phyloP scores from a whole-genome alignment of 495 filamentous ascomycete species.

The Penicillium cosmopolitanum region DNA sequence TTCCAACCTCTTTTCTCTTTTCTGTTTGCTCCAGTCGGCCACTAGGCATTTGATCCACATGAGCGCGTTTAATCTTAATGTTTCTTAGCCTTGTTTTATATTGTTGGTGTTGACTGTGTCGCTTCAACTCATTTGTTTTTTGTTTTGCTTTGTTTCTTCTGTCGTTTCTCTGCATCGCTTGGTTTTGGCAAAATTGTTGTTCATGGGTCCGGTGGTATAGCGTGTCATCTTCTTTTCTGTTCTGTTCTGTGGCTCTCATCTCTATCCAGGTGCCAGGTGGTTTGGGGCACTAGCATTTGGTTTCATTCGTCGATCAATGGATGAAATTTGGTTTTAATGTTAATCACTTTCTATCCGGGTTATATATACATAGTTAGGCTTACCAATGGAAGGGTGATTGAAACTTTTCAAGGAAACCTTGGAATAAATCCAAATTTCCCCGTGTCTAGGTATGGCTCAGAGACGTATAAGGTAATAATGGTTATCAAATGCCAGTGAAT shows the following conservation, averaged over 20 bases:
- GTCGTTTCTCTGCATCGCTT: conserved; percentile 8
- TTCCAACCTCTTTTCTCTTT: conserved; percentile 10
- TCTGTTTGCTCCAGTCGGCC: conserved; percentile 2
- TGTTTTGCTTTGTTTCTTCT: conserved; percentile 11
- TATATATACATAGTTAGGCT: neutral
- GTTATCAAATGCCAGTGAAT: too few relatives aligned
- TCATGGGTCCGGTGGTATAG: conserved; percentile 3
- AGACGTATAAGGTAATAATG: too few relatives aligned
- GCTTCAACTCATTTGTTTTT: conserved; percentile 10
- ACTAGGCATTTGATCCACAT: conserved; percentile 7
- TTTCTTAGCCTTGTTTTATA: conserved; percentile 8
- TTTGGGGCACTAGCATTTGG: conserved; percentile 9
- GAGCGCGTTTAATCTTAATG: conserved; percentile 11
- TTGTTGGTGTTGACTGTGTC: conserved; percentile 6
- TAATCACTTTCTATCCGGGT: conserved; percentile 12
- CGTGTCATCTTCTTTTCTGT: neutral
- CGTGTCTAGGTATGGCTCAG: too few relatives aligned
- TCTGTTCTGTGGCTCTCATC: conserved; percentile 2
- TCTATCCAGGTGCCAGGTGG: neutral
- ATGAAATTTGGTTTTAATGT: conserved; percentile 9
- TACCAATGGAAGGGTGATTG: neutral
- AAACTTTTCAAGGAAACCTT: neutral
- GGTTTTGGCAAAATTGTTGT: conserved; percentile 5
- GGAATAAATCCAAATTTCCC: too few relatives aligned
- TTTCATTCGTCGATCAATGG: neutral